These are phyloP conservation scores for Kalmanozyma brasiliensis DNA, from an alignment of 1,284 basidiomycete genomes.

Conservation along the genomic window DNA sequence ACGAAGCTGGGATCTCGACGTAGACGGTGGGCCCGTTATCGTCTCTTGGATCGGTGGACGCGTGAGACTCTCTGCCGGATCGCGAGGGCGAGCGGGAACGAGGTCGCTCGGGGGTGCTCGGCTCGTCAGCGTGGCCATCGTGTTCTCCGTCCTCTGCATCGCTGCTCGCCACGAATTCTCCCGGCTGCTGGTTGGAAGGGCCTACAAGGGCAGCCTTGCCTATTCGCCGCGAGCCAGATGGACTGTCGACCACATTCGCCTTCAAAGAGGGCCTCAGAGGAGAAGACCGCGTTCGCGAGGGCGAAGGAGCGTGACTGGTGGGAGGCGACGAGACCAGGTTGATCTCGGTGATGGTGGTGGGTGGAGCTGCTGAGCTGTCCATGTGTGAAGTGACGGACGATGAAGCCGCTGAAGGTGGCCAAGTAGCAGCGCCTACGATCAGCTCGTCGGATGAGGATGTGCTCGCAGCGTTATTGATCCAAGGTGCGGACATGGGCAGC, in stretches of 20 bases:
- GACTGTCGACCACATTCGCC: constrained; percentile 11
- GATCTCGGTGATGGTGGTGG: constrained; percentile 26
- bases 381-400: constrained; percentile 15
- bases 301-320: constrained; percentile 26
- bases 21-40: constrained; percentile 9
- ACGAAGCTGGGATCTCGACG: constrained; percentile 23
- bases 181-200: not conserved
- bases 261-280: constrained; percentile 17
- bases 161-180: constrained; percentile 21
- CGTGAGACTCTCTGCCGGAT: not conserved
- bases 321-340: constrained; percentile 31
- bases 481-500: constrained; percentile 21
- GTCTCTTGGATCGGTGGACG: not conserved
- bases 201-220: not conserved
- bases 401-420: constrained; percentile 28
- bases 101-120: not conserved
- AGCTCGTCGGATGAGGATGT: constrained; percentile 5
- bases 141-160: constrained; percentile 21
- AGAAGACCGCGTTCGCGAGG: constrained; percentile 11
- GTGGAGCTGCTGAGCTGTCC: constrained; percentile 23
- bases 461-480: constrained; percentile 1
- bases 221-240: not conserved
- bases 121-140: not conserved
- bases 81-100: constrained; percentile 5
- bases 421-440: constrained; percentile 9